Base-by-base conservation (phyloP, 495 filamentous ascomycete species). In the Talaromyces trachyspermus region DNA sequence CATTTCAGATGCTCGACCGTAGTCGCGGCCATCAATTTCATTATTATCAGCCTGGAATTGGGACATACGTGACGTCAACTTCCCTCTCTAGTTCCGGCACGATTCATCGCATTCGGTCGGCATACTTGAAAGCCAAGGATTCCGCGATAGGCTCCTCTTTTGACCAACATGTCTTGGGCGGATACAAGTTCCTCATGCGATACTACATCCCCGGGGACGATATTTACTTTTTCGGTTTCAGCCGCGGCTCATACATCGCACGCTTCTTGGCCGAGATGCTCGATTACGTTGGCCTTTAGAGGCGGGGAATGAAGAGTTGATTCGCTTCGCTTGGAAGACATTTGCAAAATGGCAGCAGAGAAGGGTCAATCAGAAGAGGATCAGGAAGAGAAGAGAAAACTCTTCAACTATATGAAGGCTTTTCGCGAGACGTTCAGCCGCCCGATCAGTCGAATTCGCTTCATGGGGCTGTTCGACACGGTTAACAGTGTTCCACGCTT, bases 211-310 rank as follows among this genome's bases (percentile, higher is more conserved):
- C 81, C 0, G 88, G 86, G 5, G 86, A 92, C 51, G 81, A 89
- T 56, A 89, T 92, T 44, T 80, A 69, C 43, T 78, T 92, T 54
- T 91, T 92, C 39, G 88, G 88, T 11, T 95, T 94, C 70, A 86
- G 81, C 29, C 79, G 88, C 17, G 88, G 88, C 9, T 79, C 87
- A n/a, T 95, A 92, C 59, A 88, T 87, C 18, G 88, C 88, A 5
- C 80, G 87, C 17, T 92, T 91, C 57, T 70, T 94, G 3, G 84
- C 87, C 1, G 86, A 91, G 55, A 92, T 94, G 88, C 71, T 95
- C 10, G 84, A 89, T 54, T 83, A 86, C 48, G 79, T 94, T 46
- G 88, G 88, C 11, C 69, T 94, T 8, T 92, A 0, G 83, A 80
- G 33, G 77, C 79, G 48, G 88, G 88, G n/a, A 95, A 95, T 53